Base-by-base conservation (phyloP, 805 yeast species). In the Metschnikowia lachancei region DNA sequence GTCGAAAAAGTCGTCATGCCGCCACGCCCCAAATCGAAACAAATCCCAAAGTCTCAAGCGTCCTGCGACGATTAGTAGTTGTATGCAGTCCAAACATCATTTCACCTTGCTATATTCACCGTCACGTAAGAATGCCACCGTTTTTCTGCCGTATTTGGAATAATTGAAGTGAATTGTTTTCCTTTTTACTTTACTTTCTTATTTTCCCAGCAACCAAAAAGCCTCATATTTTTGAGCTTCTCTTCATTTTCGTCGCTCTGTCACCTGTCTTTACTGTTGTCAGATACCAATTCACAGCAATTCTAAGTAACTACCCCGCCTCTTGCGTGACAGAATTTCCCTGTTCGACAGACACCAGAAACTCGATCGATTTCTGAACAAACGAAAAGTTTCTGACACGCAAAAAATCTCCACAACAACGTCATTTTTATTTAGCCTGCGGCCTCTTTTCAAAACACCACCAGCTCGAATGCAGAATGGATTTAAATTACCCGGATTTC, bases 401-500 rank as follows among this genome's bases (percentile, higher is more conserved):
- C 28, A 26, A 26, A 5, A 26, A 26, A 3, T 26, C 12, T 6
- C 12, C 12, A 5, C 28, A 9, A 3, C 28, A 26, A 26, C 7
- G 6, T 26, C 12, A 5, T 20, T 8, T 20, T 20, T 20, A 5
- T 20, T 20, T 8, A 20, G 8, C 4, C 4, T 8, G 8, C 24
- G 24, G 17, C 11, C n/a, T 32, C 17, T 20, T 40, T 30, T 26
- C 28, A 26, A 26, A 26, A 26, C 12, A 7, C 28, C 28, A 5
- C 8, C 28, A 9, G 12, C 19, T 4, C 40, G 35, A 12, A 38
- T 43, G 47, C 47, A 43, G 30, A 19, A 65, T 65, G 69, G 61
- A 57, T 53, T 59, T 67, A 50, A 62, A 65, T 41, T 66, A 67
- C 55, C 71, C 72, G 37, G 69, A 68, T 42, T 66, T 69, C 51